Conservation (phyloP, 306 rosid species). For the Prunus mume region DNA sequence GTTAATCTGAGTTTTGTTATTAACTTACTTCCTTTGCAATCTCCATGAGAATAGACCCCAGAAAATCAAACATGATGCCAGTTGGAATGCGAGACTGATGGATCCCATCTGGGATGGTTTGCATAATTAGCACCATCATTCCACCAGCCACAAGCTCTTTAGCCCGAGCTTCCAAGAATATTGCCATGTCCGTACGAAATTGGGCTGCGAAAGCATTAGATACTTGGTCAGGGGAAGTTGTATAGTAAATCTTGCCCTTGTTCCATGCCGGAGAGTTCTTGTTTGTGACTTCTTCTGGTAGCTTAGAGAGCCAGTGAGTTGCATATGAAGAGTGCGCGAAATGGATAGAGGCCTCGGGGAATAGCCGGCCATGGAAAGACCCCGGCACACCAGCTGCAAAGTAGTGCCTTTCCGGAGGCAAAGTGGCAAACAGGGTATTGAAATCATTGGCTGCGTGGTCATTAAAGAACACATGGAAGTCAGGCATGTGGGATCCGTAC, state of each 20-base stretch:
- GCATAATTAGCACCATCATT: conserved; percentile 6
- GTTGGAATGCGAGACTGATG: not conserved
- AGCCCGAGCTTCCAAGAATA: conserved; percentile 16
- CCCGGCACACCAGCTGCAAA: conserved; percentile 9
- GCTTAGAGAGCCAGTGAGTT: conserved; percentile 7
- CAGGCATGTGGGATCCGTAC: conserved; percentile 5
- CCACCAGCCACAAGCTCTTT: conserved; percentile 18
- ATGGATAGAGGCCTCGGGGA: conserved; percentile 12
- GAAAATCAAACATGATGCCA: conserved; percentile 4
- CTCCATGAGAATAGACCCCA: conserved; percentile 14
- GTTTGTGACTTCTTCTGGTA: not conserved
- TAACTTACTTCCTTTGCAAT: conserved; percentile 18
- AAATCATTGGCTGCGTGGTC: conserved; percentile 18
- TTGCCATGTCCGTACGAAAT: conserved; percentile 1
- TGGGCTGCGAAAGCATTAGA: not conserved
- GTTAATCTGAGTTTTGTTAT: no score
- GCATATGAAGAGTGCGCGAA: conserved; percentile 3
- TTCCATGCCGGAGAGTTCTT: conserved; percentile 9
- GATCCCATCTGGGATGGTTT: not conserved
- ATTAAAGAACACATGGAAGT: conserved; percentile 25
- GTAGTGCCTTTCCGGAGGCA: not conserved
- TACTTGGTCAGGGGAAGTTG: conserved; percentile 6
- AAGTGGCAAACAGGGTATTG: conserved; percentile 8
- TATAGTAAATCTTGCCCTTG: conserved; percentile 1
- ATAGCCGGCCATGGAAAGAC: conserved; percentile 9